phyloP scores from a whole-genome alignment of 805 yeast genomes.

The Blastobotrys americana region DNA sequence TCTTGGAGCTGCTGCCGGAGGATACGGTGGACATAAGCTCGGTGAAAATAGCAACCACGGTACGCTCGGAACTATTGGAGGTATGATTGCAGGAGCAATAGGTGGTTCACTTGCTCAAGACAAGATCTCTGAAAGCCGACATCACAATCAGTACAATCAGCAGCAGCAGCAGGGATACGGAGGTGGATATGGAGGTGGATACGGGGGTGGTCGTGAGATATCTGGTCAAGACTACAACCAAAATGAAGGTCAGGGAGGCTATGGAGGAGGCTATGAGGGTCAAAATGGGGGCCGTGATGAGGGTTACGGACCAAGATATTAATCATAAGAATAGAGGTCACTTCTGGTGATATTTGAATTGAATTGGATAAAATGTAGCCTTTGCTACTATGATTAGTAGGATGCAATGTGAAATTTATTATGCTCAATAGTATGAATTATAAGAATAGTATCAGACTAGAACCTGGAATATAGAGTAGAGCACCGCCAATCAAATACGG shows the following conservation, averaged over 20 bases:
- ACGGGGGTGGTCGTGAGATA: not conserved
- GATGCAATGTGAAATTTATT: too few species aligned
- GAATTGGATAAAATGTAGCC: too few species aligned
- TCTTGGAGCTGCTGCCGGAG: slow-evolving; percentile 15
- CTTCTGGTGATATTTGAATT: not conserved
- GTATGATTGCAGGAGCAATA: slow-evolving; percentile 13
- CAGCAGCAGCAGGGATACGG: slow-evolving; percentile 5
- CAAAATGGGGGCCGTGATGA: slow-evolving; percentile 1
- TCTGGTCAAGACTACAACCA: not conserved
- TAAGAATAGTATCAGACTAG: too few species aligned
- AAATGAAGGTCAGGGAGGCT: not conserved
- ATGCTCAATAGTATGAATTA: too few species aligned
- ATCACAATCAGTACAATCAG: slow-evolving; percentile 5
- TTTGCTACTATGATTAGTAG: too few species aligned
- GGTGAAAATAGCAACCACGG: slow-evolving; percentile 7
- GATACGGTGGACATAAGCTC: slow-evolving; percentile 11
- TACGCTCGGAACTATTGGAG: slow-evolving; percentile 11
- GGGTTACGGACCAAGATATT: not conserved
- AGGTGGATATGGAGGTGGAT: slow-evolving; percentile 1
- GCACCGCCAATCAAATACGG: too few species aligned
- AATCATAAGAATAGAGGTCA: slow-evolving; percentile 2
- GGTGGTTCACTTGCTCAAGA: slow-evolving; percentile 9
- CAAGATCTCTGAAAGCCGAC: slow-evolving; percentile 7
- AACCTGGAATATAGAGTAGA: too few species aligned
- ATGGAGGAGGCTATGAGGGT: slow-evolving; percentile 8